These are phyloP conservation scores for Chrysochromulina parva DNA, from an alignment of 78 protist genomes.

Conservation along the genomic window DNA sequence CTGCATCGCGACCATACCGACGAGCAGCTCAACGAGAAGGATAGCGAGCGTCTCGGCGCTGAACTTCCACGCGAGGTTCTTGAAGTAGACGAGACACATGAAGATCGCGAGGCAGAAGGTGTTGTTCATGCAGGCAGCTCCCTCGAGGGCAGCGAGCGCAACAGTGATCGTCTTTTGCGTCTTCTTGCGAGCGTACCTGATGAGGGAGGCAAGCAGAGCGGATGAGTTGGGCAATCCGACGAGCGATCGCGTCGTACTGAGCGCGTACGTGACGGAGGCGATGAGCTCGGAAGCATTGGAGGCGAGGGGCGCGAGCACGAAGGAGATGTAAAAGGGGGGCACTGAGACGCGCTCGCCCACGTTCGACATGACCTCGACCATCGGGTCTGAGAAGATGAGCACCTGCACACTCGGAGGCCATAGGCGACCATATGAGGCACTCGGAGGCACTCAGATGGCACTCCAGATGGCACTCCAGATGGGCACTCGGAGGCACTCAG, in stretches of 20 bases:
- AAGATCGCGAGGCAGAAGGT: constrained; percentile 76
- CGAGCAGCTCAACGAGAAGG: constrained; percentile 41
- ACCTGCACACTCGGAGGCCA: no score
- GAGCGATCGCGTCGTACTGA: no score
- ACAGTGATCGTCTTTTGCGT: constrained; percentile 56
- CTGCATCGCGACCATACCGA: constrained; percentile 30
- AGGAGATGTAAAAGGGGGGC: constrained; percentile 72
- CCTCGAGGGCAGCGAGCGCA: constrained; percentile 57
- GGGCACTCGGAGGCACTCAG: no score
- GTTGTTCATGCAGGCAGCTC: constrained; percentile 83
- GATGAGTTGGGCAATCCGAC: no score
- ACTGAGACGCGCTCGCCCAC: constrained; percentile 58
- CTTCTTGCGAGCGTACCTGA: constrained; percentile 57
- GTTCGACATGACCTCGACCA: constrained; percentile 77
- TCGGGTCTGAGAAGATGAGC: constrained; percentile 81
- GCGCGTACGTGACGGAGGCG: constrained; percentile 45
- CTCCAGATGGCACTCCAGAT: no score
- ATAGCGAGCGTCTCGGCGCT: constrained; percentile 52
- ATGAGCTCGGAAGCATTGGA: constrained; percentile 81
- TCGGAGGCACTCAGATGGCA: no score
- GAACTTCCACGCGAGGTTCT: constrained; percentile 45
- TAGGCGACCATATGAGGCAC: no score
- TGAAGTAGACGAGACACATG: constrained; percentile 31
- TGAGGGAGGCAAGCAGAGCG: no score
- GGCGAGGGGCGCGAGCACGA: constrained; percentile 77